Base-by-base conservation (phyloP, 116 monocot genomes). In the Papilionanthe hybrid region DNA sequence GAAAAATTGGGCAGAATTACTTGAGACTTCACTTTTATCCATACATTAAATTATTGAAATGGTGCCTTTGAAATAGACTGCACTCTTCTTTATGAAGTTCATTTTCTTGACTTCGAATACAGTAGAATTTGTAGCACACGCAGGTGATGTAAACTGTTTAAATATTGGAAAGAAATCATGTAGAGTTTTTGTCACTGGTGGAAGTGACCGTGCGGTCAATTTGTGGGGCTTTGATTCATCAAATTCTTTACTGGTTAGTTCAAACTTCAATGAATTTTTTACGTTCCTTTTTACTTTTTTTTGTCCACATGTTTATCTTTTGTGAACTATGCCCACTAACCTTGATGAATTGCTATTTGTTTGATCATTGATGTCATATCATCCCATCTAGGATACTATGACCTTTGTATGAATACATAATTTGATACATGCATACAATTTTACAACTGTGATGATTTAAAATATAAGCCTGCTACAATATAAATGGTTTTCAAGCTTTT, bases 121-220 rank as follows among this genome's bases (percentile, higher is more conserved):
- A 96, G 96, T 93, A 65, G 90, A 96, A 78, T 92, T 93, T 67
- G 83, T 85, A 63, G 96, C 90, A 41, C 93, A 93, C 79, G 82
- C 83, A 72, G 83, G 90, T 76, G 87, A 88, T 81, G 89, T 96
- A 18, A 96, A 88, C 13, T 96, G 92, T 66, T 80, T 93, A 50
- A 82, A 74, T 45, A 92, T 96, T 32, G 96, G 96, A 45, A 96
- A 92, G 88, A 96, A 96, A 80, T 93, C 93, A 56, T 80, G 83
- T 79, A 82, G 90, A 79, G 77, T 93, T 66, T 96, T 93, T 42
- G 72, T 89, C 47, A 96, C 96, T 74, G 96, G 96, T 75, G 91
- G 96, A 17, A 90, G 84, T 65, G 96, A 96, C 82, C 82, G 87
- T 58, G 89, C 81, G 76, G 93, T 96, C 37, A 96, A 93, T 71